Conservation (phyloP, 1,284 basidiomycete genomes). For the Lentinus polychrous region DNA sequence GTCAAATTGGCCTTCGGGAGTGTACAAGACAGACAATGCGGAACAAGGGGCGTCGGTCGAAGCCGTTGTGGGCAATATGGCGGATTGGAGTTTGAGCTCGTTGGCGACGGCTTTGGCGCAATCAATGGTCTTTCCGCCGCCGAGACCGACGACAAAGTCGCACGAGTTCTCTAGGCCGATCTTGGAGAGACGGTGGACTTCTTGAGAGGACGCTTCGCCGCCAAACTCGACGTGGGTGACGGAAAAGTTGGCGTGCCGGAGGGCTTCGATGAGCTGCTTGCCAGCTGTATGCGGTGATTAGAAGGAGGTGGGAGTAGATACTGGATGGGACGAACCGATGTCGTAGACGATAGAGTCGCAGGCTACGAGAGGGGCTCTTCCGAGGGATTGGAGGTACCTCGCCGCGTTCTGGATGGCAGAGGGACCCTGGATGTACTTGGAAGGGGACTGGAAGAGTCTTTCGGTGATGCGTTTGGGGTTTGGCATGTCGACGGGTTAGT, state of each 20-base stretch:
- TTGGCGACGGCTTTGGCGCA: conserved; percentile 27
- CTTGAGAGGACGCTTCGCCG: conserved; percentile 26
- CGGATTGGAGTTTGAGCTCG: conserved; percentile 22
- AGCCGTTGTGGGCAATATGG: conserved; percentile 27
- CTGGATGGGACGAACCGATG: conserved; percentile 20
- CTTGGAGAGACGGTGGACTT: conserved; percentile 21
- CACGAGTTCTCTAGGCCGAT: conserved; percentile 16
- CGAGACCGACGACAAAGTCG: conserved; percentile 29
- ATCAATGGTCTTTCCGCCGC: conserved; percentile 30
- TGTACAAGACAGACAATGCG: conserved; percentile 29
- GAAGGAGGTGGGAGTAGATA: neutral
- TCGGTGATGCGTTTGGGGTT: conserved; percentile 27
- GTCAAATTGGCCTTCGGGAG: conserved; percentile 26
- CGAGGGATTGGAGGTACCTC: conserved; percentile 23
- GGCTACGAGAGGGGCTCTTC: conserved; percentile 22
- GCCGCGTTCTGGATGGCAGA: conserved; percentile 28
- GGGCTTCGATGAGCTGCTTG: conserved; percentile 21
- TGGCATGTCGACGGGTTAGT: conserved; percentile 17
- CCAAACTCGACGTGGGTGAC: conserved; percentile 23
- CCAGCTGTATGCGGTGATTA: conserved; percentile 17
- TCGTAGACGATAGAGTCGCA: conserved; percentile 26
- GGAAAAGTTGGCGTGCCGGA: conserved; percentile 21
- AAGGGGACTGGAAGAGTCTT: conserved; percentile 29
- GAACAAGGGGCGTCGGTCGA: conserved; percentile 32
- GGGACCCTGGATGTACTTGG: conserved; percentile 31